These are phyloP conservation scores for Nemophila menziesii DNA, from an alignment of 257 asterid species.

Conservation along the genomic window DNA sequence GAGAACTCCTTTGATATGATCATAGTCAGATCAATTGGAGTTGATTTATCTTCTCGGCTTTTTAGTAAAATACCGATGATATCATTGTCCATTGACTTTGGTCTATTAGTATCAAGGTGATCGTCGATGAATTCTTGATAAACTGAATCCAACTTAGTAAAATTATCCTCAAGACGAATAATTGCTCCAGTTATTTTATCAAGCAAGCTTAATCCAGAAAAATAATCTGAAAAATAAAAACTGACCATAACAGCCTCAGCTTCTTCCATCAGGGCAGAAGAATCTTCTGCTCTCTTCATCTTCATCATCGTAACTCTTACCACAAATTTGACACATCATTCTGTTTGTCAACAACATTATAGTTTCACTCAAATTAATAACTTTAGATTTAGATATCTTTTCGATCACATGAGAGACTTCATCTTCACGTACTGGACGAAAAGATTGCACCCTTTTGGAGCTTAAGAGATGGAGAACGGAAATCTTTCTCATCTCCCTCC, in stretches of 20 bases:
- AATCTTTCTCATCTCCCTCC: not conserved
- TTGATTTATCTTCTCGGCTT: slow-evolving; percentile 12
- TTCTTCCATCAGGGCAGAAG: slow-evolving; percentile 17
- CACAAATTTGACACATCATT: no score
- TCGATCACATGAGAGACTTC: not conserved
- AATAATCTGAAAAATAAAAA: slow-evolving; percentile 21
- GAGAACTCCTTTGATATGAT: slow-evolving; percentile 36
- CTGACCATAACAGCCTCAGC: slow-evolving; percentile 28
- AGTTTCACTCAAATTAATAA: no score
- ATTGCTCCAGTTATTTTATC: slow-evolving; percentile 20
- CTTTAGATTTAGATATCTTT: not conserved
- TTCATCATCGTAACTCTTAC: slow-evolving; percentile 1
- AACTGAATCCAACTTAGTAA: slow-evolving; percentile 21
- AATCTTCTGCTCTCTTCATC: slow-evolving; percentile 18
- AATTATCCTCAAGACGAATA: slow-evolving; percentile 12
- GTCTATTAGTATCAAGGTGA: slow-evolving; percentile 11
- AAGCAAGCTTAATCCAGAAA: slow-evolving; percentile 22
- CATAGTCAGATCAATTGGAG: slow-evolving; percentile 11
- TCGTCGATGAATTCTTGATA: slow-evolving; percentile 28
- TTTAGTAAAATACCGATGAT: slow-evolving; percentile 28
- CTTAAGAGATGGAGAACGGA: not conserved
- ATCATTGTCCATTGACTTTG: slow-evolving; percentile 8
- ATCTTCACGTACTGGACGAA: not conserved
- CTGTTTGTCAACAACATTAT: no score
- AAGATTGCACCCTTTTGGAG: slow-evolving; percentile 1